Conservation (phyloP, 192 early-diverging fungal genomes). For the Podila horticola region DNA sequence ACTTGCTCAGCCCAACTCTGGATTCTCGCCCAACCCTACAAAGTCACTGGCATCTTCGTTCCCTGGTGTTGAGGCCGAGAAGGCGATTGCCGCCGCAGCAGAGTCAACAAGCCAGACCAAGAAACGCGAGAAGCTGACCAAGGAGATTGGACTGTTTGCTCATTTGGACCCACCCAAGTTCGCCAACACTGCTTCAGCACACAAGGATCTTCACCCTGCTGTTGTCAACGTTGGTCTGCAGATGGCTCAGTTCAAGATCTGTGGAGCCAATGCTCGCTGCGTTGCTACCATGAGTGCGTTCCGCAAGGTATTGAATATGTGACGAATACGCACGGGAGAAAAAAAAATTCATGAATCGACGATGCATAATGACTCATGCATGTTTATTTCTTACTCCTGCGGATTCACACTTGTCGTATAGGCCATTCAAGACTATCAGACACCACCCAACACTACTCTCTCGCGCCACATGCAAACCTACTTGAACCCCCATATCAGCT, state of each 20-base stretch:
- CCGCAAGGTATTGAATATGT: constrained; percentile 64
- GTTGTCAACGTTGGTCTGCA: constrained; percentile 88
- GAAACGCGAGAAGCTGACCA: constrained; percentile 50
- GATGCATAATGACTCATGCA: neutral
- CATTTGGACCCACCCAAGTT: constrained; percentile 75
- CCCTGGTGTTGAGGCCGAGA: constrained; percentile 42
- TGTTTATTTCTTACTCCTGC: too few species aligned
- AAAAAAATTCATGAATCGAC: neutral
- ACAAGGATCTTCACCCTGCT: constrained; percentile 84
- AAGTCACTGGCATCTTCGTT: constrained; percentile 27
- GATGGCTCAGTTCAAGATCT: constrained; percentile 86
- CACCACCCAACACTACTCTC: constrained; percentile 84
- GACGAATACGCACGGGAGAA: neutral
- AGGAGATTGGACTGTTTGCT: constrained; percentile 75
- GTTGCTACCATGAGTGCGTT: constrained; percentile 91
- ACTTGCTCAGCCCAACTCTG: constrained; percentile 18
- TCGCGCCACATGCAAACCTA: constrained; percentile 83
- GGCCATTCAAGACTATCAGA: constrained; percentile 92
- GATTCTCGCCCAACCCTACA: constrained; percentile 26
- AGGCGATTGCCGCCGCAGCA: constrained; percentile 39
- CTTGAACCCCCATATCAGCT: constrained; percentile 91
- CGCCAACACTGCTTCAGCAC: constrained; percentile 55
- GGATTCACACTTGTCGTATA: constrained; percentile 36
- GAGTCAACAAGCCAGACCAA: constrained; percentile 41
- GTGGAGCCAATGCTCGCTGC: constrained; percentile 91